Conservation (phyloP, 2,329 filamentous ascomycete species). For the Pestalotiopsis sp. region DNA sequence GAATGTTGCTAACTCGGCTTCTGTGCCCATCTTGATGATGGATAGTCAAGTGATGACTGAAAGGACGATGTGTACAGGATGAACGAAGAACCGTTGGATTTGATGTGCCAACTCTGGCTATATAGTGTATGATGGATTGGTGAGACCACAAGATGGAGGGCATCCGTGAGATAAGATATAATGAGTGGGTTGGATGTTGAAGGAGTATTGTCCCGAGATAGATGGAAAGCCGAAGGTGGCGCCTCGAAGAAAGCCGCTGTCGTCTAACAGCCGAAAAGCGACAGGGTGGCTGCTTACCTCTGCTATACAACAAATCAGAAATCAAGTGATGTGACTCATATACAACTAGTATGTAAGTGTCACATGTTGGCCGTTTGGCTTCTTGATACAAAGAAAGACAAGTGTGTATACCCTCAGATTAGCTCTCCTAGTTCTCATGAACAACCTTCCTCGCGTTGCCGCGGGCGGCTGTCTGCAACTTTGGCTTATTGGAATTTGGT, state of each 20-base stretch:
- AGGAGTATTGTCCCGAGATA: not conserved
- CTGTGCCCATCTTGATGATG: not conserved
- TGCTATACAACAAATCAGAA: not conserved
- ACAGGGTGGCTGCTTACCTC: not conserved
- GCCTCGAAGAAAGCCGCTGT: not conserved
- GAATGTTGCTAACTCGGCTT: constrained; percentile 3
- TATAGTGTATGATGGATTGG: not conserved
- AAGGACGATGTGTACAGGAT: not conserved
- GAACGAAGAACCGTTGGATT: not conserved
- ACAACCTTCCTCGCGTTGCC: constrained; percentile 37
- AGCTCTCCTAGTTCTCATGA: constrained; percentile 56
- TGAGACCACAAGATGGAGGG: not conserved
- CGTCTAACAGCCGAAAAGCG: not conserved
- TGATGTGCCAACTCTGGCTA: not conserved
- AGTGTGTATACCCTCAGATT: constrained; percentile 48
- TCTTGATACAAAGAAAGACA: not conserved
- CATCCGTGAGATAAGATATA: constrained; percentile 12
- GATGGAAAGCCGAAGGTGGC: not conserved
- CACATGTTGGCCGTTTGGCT: not conserved
- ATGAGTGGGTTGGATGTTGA: not conserved
- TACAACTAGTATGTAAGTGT: not conserved
- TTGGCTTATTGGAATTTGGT: constrained; percentile 58
- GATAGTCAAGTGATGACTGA: not conserved
- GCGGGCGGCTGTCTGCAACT: constrained; percentile 50
- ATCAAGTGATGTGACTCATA: not conserved